These are phyloP conservation scores for Lasiosphaeria hispida DNA, from an alignment of 495 filamentous ascomycete species.

Conservation along the genomic window DNA sequence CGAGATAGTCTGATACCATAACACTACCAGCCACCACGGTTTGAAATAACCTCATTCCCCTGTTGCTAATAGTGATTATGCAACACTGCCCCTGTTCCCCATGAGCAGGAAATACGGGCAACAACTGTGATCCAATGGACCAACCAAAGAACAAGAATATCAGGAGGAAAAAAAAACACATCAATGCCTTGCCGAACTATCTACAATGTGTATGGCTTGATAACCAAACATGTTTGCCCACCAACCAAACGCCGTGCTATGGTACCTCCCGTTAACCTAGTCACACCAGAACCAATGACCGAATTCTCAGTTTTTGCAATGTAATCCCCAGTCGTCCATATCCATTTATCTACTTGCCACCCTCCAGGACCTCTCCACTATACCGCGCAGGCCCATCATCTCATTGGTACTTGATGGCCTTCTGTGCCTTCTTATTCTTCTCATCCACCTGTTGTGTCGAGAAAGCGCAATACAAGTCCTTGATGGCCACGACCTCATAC, in stretches of 20 bases:
- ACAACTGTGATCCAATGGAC: no score
- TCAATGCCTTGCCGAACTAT: background rate
- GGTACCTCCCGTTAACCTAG: conserved; percentile 9
- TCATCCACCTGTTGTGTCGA: conserved; percentile 51
- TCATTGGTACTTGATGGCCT: conserved; percentile 13
- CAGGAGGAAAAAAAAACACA: background rate
- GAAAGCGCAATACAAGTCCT: conserved; percentile 85
- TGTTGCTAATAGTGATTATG: no score
- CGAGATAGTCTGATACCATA: no score
- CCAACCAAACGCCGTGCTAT: conserved; percentile 33
- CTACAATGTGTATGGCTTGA: background rate
- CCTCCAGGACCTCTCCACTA: background rate
- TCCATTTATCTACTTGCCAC: background rate
- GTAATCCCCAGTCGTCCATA: conserved; percentile 1
- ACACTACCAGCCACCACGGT: no score
- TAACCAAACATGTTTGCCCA: conserved; percentile 1
- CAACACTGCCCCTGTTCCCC: no score
- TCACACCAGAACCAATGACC: conserved; percentile 1
- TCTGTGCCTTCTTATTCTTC: conserved; percentile 18
- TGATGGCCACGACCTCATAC: conserved; percentile 94
- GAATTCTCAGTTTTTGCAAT: background rate
- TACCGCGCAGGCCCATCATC: background rate
- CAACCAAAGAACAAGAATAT: no score
- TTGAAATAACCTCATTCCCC: no score
- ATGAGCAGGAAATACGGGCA: no score